These are phyloP conservation scores for Pythium volutum DNA, from an alignment of 352 stramenopile genomes.

Conservation along the genomic window DNA sequence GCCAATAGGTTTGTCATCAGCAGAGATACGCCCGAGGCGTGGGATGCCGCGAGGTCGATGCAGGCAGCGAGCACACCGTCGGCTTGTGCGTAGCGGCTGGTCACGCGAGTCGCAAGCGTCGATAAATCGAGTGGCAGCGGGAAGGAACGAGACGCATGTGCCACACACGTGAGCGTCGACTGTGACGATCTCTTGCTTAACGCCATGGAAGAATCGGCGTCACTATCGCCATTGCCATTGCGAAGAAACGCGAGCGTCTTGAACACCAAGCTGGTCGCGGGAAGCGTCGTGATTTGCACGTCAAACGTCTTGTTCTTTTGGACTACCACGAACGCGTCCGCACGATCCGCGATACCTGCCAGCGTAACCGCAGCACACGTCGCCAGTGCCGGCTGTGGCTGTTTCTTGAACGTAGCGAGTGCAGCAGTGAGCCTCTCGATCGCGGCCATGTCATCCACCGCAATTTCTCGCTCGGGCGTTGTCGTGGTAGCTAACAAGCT, in stretches of 20 bases:
- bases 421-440: not conserved
- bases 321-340: constrained; percentile 4
- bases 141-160: not conserved
- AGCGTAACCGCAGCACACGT: not conserved
- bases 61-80: not conserved
- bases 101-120: not conserved
- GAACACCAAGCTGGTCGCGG: constrained; percentile 12
- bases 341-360: constrained; percentile 10
- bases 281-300: constrained; percentile 13
- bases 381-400: not conserved
- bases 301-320: constrained; percentile 25
- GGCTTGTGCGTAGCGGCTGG: not conserved
- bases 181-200: not conserved
- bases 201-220: not conserved
- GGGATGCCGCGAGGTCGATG: constrained; percentile 14
- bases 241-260: constrained; percentile 16
- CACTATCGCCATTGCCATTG: not conserved
- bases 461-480: not conserved
- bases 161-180: constrained; percentile 6
- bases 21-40: constrained; percentile 5
- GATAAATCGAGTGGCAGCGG: constrained; percentile 15
- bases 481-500: not conserved
- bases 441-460: constrained; percentile 2
- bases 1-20: constrained; percentile 3
- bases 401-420: not conserved